A percentile compares a stretch with the other conserved stretches of the same genome.
These are phyloP conservation scores for Aspergillus wentii DNA, from an alignment of 495 filamentous ascomycete species.

Conservation along the genomic window DNA sequence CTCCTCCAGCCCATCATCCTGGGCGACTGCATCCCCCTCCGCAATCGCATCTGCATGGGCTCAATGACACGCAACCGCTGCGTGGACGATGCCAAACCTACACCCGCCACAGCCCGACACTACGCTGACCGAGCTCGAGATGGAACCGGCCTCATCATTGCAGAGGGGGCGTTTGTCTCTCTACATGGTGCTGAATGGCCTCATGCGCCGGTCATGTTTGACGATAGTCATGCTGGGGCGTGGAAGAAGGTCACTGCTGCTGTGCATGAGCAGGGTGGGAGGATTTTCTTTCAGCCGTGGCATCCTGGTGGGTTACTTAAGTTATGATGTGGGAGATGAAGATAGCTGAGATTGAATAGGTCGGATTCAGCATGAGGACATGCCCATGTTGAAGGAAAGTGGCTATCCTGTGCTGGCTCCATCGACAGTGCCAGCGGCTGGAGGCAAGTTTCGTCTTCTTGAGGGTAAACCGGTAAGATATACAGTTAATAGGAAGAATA, in stretches of 20 bases:
- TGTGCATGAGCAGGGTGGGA: constrained; percentile 51
- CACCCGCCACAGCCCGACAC: constrained; percentile 33
- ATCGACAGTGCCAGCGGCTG: constrained; percentile 35
- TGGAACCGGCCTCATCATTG: constrained; percentile 57
- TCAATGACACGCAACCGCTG: constrained; percentile 10
- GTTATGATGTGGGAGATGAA: neutral
- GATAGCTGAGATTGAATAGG: neutral
- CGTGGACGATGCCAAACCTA: constrained; percentile 4
- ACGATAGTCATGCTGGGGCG: constrained; percentile 42
- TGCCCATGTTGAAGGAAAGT: constrained; percentile 16
- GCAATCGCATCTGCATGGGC: constrained; percentile 10
- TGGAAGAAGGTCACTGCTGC: constrained; percentile 53
- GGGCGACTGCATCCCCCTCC: constrained; percentile 1
- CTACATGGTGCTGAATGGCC: constrained; percentile 38
- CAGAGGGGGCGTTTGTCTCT: constrained; percentile 56
- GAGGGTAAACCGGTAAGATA: neutral
- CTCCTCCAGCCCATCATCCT: constrained; percentile 3
- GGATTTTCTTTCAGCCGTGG: constrained; percentile 59
- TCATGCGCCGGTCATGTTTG: constrained; percentile 55
- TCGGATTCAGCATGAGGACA: constrained; percentile 32
- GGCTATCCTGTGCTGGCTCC: constrained; percentile 35
- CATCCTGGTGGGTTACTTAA: constrained; percentile 37
- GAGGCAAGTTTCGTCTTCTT: constrained; percentile 9
- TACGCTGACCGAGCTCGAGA: constrained; percentile 55
- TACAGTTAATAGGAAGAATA: too few relatives aligned